Evolutionary conservation across 257 asterid species (phyloP), one percentile per base, ranked within the genome.

Genomic region (Scutellaria barbata): DNA sequence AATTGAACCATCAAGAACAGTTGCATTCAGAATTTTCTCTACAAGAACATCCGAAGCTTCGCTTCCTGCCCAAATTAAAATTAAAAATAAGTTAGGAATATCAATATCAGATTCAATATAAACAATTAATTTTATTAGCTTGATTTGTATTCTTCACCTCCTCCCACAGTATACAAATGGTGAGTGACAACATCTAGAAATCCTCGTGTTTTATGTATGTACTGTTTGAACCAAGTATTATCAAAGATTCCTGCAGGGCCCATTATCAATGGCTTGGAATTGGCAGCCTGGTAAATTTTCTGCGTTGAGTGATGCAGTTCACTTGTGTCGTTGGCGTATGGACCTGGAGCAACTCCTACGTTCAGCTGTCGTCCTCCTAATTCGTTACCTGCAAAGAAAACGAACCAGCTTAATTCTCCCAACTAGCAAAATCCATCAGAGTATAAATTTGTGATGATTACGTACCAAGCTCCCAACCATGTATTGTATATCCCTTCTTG

Each of bases 401-500:
- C 35, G 5, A 30, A n/a, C n/a, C n/a, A n/a, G n/a, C n/a, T n/a
- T n/a, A n/a, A n/a, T n/a, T n/a, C n/a, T n/a, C n/a, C n/a, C n/a
- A n/a, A n/a, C n/a, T n/a, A n/a, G n/a, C n/a, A n/a, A n/a, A n/a
- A n/a, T n/a, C n/a, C 35, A 30, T 30, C 35, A 30, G 35, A 30
- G 35, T 4, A 2, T 30, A 30, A 30, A 2, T 30, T 30, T 30
- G 35, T 30, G 25, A 22, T 22, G 25, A 22, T 22, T 30, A 30
- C 35, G 20, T 67, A 75, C 79, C 80, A 10, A 88, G 89, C 68
- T 88, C 96, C 93, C 95, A 90, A 43, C 88, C 92, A 46, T 78
- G 65, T 33, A 88, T 77, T 7, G 48, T 60, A 65, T 86, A 84
- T 12, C 92, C 96, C 64, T 81, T 87, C 33, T 81, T 63, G 63